These are phyloP conservation scores for Metschnikowia noctiluminum DNA, from an alignment of 805 yeast genomes.

Conservation along the genomic window DNA sequence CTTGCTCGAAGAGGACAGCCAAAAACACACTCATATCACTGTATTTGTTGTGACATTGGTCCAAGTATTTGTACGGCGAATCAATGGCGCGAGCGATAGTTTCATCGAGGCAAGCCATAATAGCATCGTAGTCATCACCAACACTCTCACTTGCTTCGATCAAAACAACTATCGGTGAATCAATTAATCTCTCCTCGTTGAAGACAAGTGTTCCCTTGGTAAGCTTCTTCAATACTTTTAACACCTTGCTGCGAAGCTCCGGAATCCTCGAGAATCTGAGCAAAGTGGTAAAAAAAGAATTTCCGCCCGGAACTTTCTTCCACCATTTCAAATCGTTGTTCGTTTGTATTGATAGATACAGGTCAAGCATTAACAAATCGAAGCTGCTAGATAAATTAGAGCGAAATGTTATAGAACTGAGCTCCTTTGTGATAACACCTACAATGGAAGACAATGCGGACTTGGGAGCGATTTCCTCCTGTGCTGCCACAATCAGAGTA, in stretches of 20 bases:
- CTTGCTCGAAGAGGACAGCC: slow-evolving; percentile 58
- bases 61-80: slow-evolving; percentile 84
- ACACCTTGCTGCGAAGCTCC: slow-evolving; percentile 9
- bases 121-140: slow-evolving; percentile 14
- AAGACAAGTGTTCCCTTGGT: slow-evolving; percentile 14
- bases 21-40: slow-evolving; percentile 34
- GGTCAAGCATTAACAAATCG: slow-evolving; percentile 57
- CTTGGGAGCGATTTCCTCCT: slow-evolving; percentile 17
- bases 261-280: slow-evolving; percentile 39
- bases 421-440: slow-evolving; percentile 5
- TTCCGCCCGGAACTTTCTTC: slow-evolving; percentile 43
- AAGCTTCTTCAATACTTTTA: slow-evolving; percentile 14
- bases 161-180: slow-evolving; percentile 55
- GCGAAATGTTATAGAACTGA: slow-evolving; percentile 2
- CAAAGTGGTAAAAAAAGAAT: slow-evolving; percentile 67
- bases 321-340: slow-evolving; percentile 80
- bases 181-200: slow-evolving; percentile 31
- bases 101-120: slow-evolving; percentile 74
- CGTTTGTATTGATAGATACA: slow-evolving; percentile 50
- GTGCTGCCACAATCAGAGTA: slow-evolving; percentile 42
- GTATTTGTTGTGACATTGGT: slow-evolving; percentile 37
- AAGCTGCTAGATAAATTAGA: slow-evolving; percentile 40
- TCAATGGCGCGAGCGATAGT: slow-evolving; percentile 64
- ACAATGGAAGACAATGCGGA: slow-evolving; percentile 20
- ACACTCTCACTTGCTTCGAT: slow-evolving; percentile 42